These are phyloP conservation scores for Geotrichum restrictum DNA, from an alignment of 1,139 yeast species.

Conservation along the genomic window DNA sequence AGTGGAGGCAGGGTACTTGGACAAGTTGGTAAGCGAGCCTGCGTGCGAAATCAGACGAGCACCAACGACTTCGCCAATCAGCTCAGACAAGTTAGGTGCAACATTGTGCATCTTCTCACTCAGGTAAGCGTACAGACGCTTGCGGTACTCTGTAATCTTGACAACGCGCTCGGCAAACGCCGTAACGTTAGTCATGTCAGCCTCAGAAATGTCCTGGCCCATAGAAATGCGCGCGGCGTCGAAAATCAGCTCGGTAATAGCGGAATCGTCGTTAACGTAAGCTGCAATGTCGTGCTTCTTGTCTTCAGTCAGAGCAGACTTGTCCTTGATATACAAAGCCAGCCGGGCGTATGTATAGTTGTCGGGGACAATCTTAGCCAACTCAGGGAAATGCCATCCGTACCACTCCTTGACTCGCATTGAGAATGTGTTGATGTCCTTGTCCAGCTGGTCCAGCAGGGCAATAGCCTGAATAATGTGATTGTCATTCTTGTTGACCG, in stretches of 20 bases:
- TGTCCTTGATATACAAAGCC: slow-evolving; percentile 80
- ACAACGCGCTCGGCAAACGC: slow-evolving; percentile 93
- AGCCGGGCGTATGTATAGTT: slow-evolving; percentile 74
- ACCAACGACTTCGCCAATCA: slow-evolving; percentile 97
- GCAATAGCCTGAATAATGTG: slow-evolving; percentile 99
- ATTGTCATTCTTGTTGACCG: slow-evolving; percentile 97
- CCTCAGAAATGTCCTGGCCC: slow-evolving; percentile 95
- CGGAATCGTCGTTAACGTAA: slow-evolving; percentile 87
- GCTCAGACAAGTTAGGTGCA: slow-evolving; percentile 93
- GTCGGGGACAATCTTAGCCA: slow-evolving; percentile 94
- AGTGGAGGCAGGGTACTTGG: slow-evolving; percentile 98
- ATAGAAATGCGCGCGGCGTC: slow-evolving; percentile 96
- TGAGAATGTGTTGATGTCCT: slow-evolving; percentile 94
- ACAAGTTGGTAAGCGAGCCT: slow-evolving; percentile 87
- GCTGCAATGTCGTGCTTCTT: slow-evolving; percentile 87
- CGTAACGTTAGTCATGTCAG: slow-evolving; percentile 78
- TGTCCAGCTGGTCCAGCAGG: slow-evolving; percentile 90
- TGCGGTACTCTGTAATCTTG: slow-evolving; percentile 91
- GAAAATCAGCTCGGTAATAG: slow-evolving; percentile 84
- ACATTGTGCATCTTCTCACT: slow-evolving; percentile 95
- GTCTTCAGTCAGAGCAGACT: slow-evolving; percentile 78
- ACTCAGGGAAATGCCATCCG: slow-evolving; percentile 99
- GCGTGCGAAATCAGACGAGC: slow-evolving; percentile 97
- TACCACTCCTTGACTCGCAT: slow-evolving; percentile 99
- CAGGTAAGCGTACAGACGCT: slow-evolving; percentile 81